Evolutionary conservation across 2,329 filamentous ascomycete species (phyloP).

Genomic region (Fusarium mundagurra): DNA sequence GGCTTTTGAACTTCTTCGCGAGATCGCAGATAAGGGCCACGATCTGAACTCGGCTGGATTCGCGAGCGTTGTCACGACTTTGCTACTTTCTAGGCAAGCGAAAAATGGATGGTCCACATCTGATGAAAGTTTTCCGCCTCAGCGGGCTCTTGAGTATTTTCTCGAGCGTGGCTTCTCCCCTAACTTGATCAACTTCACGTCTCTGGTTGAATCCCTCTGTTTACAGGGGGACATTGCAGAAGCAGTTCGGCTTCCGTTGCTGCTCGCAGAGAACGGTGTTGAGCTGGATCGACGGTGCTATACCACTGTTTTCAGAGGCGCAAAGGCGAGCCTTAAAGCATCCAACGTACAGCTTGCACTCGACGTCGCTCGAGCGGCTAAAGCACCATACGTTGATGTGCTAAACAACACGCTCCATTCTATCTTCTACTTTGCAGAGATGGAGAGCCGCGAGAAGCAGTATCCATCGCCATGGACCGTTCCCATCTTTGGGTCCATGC

Average conservation of each 20-base stretch:
- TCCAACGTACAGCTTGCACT: conserved; percentile 57
- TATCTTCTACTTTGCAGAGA: conserved; percentile 56
- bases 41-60: conserved; percentile 59
- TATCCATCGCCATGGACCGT: conserved; percentile 46
- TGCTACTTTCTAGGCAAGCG: conserved; percentile 57
- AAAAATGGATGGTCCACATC: conserved; percentile 30
- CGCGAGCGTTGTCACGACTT: conserved; percentile 65
- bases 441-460: conserved; percentile 49
- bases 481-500: conserved; percentile 58
- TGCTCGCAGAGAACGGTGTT: conserved; percentile 57
- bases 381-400: conserved; percentile 50
- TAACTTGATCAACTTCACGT: conserved; percentile 71
- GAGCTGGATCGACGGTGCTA: conserved; percentile 74
- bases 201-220: conserved; percentile 77
- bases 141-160: conserved; percentile 53
- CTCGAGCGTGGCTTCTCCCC: conserved; percentile 69
- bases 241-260: conserved; percentile 47
- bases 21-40: conserved; percentile 50
- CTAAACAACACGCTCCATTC: conserved; percentile 58
- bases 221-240: conserved; percentile 55
- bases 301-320: conserved; percentile 75
- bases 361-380: conserved; percentile 59
- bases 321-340: conserved; percentile 67
- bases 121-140: conserved; percentile 44
- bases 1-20: conserved; percentile 55